Evolutionary conservation across 257 asterid genomes (phyloP).

Genomic region (Paulownia fortunei): DNA sequence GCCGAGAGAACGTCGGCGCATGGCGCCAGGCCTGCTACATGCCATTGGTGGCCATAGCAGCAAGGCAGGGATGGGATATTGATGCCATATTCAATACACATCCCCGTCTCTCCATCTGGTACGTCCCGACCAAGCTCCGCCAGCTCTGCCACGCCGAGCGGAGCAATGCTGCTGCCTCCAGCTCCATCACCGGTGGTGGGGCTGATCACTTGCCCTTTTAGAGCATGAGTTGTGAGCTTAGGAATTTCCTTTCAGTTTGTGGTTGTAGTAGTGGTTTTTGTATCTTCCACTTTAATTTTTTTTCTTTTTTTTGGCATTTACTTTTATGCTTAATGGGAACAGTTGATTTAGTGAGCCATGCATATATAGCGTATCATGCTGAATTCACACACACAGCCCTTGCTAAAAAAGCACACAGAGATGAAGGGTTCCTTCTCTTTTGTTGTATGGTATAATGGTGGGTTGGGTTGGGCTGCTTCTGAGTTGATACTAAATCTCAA

Average conservation of each 20-base stretch:
- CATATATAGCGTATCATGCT: no score
- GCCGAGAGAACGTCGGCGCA: slow-evolving; percentile 85
- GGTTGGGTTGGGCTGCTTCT: no score
- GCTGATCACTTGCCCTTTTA: slow-evolving; percentile 40
- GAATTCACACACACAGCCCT: no score
- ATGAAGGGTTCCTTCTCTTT: no score
- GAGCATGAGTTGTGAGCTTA: background rate
- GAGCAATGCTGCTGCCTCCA: slow-evolving; percentile 53
- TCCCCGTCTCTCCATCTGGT: slow-evolving; percentile 79
- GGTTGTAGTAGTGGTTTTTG: background rate
- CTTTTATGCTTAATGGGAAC: no score
- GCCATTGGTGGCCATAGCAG: slow-evolving; percentile 74
- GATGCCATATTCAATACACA: slow-evolving; percentile 76
- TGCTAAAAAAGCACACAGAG: no score
- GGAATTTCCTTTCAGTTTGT: background rate
- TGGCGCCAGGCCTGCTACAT: slow-evolving; percentile 88
- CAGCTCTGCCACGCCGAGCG: slow-evolving; percentile 87
- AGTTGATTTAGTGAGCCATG: no score
- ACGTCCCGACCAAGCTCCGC: slow-evolving; percentile 89
- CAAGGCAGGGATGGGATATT: slow-evolving; percentile 79
- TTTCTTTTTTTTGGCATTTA: no score
- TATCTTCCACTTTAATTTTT: background rate
- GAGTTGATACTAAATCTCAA: background rate
- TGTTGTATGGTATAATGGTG: no score
- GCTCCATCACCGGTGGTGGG: slow-evolving; percentile 45